Base-by-base conservation (phyloP, 2,329 filamentous ascomycete genomes). In the Cordyceps tenuipes region DNA sequence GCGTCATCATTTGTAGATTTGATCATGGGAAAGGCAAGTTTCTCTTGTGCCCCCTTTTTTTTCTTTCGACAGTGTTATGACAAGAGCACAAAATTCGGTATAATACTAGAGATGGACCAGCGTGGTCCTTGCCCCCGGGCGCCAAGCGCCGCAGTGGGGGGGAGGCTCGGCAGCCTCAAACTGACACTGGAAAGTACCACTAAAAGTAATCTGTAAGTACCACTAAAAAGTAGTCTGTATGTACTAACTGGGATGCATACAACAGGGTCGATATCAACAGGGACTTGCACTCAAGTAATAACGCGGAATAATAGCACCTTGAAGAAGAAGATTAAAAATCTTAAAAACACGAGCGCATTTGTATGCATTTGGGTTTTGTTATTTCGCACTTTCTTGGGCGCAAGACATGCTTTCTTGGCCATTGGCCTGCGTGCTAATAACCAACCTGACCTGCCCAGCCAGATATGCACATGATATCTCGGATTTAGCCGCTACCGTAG, bases 21-120 rank as follows among this genome's bases (percentile, higher is more conserved):
- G 17, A 39, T 31, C 34, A 29, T 51, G 56, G 56, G 56, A 58
- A 58, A 58, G 56, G 56, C 56, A 51, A 58, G 23, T 58, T 58
- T 58, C 10, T 44, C 43, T 50, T 41, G 9, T 44, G n/a, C 21
- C 43, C 3, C 23, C 17, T 39, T 23, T 36, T 36, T 10, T 39
- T 15, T 39, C n/a, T 39, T 41, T 13, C 43, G 3, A 17, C 17
- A 10, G 23, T 17, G 12, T 47, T 48, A 36, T 9, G 34, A 36
- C n/a, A 36, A 10, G 12, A 36, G 10, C 10, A 36, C 34, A 29
- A 29, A 29, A 29, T 7, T 36, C 34, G 34, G 34, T 36, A 36
- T 12, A 36, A 47, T 55, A 56, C 9, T 39, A 31, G 44, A 23
- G 23, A 39, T 9, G 17, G n/a, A 17, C 10, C 19, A 47, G 34